Evolutionary conservation across 1,284 basidiomycete genomes (phyloP).

Genomic region (Sporisorium sorghi): DNA sequence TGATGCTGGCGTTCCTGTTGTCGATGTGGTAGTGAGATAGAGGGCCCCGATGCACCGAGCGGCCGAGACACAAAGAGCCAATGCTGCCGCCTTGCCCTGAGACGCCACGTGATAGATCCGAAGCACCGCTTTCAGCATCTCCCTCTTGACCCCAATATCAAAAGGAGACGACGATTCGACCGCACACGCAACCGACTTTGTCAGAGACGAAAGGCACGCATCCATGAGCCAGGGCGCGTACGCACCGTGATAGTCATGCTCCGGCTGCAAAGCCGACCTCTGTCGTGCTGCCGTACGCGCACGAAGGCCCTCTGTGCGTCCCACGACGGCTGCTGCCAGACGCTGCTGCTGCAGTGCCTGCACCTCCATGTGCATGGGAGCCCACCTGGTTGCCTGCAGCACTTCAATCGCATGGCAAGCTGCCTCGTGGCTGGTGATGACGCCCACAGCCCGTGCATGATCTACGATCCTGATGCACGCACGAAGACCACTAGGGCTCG

Average conservation of each 20-base stretch:
- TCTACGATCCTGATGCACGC: slow-evolving; percentile 31
- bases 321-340: slow-evolving; percentile 2
- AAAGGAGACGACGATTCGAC: not conserved
- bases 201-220: slow-evolving; percentile 24
- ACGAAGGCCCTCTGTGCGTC: slow-evolving; percentile 29
- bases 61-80: slow-evolving; percentile 36
- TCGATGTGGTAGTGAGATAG: not conserved
- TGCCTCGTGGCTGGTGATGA: slow-evolving; percentile 20
- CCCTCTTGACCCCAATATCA: not conserved
- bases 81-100: slow-evolving; percentile 26
- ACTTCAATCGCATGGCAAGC: slow-evolving; percentile 27
- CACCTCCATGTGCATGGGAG: slow-evolving; percentile 28
- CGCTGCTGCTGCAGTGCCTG: slow-evolving; percentile 15
- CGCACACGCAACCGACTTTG: slow-evolving; percentile 2
- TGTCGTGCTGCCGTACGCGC: slow-evolving; percentile 27
- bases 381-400: slow-evolving; percentile 36
- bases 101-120: slow-evolving; percentile 33
- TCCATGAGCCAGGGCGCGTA: slow-evolving; percentile 41
- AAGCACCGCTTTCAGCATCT: slow-evolving; percentile 19
- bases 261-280: slow-evolving; percentile 10
- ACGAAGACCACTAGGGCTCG: slow-evolving; percentile 36
- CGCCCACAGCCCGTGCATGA: slow-evolving; percentile 7
- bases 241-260: slow-evolving; percentile 23
- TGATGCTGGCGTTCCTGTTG: not conserved
- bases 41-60: slow-evolving; percentile 26